Evolutionary conservation across 495 filamentous ascomycete genomes (phyloP).

Genomic region (Aspergillus kassunensis): DNA sequence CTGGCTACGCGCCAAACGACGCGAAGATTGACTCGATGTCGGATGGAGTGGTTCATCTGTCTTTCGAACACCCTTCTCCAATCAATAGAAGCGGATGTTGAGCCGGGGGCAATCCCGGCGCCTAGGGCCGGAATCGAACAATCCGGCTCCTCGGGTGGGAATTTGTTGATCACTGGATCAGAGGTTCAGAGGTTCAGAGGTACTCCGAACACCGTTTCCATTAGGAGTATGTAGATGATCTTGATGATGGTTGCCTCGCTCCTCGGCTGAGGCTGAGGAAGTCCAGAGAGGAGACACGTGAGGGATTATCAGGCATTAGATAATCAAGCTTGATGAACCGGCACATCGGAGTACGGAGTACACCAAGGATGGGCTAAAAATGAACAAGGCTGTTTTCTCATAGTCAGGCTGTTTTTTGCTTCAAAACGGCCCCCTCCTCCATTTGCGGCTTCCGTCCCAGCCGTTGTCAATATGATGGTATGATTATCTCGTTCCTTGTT

Average conservation of each 20-base stretch:
- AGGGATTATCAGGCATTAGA: background rate
- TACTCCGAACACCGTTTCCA: no score
- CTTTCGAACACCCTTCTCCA: constrained; percentile 4
- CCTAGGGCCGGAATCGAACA: constrained; percentile 5
- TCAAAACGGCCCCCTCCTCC: constrained; percentile 17
- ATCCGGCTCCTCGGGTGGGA: background rate
- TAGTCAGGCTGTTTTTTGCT: constrained; percentile 18
- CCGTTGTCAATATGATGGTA: background rate
- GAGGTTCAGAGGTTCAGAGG: no score
- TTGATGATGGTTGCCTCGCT: no score
- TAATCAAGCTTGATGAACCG: background rate
- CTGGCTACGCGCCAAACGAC: constrained; percentile 19
- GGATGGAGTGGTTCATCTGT: background rate
- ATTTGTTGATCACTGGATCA: no score
- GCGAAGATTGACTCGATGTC: background rate
- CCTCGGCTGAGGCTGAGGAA: no score
- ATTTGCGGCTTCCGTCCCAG: background rate
- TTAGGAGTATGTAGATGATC: no score
- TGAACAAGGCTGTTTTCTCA: constrained; percentile 11
- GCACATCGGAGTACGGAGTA: no score
- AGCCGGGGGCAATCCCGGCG: constrained; percentile 3
- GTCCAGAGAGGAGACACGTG: no score
- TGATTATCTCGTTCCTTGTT: background rate
- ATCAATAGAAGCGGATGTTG: background rate
- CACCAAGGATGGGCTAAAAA: no score